phyloP scores from a whole-genome alignment of 257 asterid species.

The Vinca minor region DNA sequence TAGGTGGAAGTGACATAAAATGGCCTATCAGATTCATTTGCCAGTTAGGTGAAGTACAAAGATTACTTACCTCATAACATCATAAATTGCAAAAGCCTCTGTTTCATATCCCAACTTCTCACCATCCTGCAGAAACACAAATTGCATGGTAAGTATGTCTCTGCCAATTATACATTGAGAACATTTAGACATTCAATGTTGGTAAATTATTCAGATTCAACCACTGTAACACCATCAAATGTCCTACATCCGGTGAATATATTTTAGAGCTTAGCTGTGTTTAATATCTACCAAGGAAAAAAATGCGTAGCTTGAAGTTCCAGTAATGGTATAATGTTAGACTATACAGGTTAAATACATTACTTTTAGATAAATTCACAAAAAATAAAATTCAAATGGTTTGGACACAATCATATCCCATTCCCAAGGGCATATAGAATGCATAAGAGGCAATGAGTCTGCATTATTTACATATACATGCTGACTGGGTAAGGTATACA shows the following conservation, averaged over 20 bases:
- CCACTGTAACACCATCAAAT: not conserved
- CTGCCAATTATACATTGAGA: not conserved
- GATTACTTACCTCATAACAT: slow-evolving; percentile 66
- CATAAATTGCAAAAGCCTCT: slow-evolving; percentile 89
- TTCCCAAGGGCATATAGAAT: too few relatives aligned
- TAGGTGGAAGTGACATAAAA: not conserved
- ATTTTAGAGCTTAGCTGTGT: too few relatives aligned
- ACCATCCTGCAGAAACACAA: slow-evolving; percentile 53
- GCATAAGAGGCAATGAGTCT: too few relatives aligned
- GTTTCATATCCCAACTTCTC: slow-evolving; percentile 90
- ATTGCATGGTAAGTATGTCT: slow-evolving; percentile 3
- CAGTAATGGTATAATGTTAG: not conserved
- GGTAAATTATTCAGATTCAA: not conserved
- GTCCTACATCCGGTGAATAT: not conserved
- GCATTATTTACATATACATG: too few relatives aligned
- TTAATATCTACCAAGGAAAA: too few relatives aligned
- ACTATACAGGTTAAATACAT: not conserved
- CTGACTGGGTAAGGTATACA: too few relatives aligned
- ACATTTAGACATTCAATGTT: not conserved
- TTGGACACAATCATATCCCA: too few relatives aligned
- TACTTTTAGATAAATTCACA: not conserved
- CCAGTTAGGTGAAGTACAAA: not conserved
- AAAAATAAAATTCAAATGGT: not conserved
- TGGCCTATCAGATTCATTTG: not conserved
- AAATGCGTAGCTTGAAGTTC: not conserved